A percentile compares a stretch with the other conserved stretches of the same genome.
Conservation (phyloP, 164 flowering plant genomes). For the Vitis rupestris region DNA sequence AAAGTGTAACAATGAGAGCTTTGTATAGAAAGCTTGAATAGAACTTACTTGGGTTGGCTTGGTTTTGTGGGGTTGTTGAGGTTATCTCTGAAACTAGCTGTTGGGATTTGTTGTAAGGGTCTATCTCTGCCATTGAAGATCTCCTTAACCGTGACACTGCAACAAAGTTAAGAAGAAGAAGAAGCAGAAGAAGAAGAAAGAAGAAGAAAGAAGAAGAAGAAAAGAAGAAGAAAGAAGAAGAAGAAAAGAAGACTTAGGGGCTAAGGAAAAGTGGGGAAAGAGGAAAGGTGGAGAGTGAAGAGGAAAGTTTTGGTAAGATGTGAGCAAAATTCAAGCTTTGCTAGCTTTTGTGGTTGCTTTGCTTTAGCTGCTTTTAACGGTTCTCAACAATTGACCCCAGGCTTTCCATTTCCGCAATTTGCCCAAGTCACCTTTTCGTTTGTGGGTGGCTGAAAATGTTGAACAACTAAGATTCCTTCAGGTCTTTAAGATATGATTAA, state of each 20-base stretch:
- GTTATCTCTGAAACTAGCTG: constrained; percentile 17
- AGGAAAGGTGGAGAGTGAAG: constrained; percentile 18
- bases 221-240: constrained; percentile 11
- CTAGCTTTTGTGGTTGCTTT: not conserved
- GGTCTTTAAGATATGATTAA: too few species aligned
- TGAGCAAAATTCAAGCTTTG: constrained; percentile 24
- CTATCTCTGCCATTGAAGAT: constrained; percentile 49
- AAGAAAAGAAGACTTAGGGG: constrained; percentile 42
- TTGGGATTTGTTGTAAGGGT: constrained; percentile 22
- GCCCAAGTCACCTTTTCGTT: not conserved
- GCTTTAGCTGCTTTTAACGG: constrained; percentile 4
- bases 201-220: not conserved
- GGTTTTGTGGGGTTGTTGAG: constrained; percentile 13
- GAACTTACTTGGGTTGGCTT: constrained; percentile 42
- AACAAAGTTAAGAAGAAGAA: constrained; percentile 3
- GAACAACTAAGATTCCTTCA: too few species aligned
- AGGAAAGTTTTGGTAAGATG: constrained; percentile 28
- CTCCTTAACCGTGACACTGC: too few species aligned
- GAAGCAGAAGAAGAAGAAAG: constrained; percentile 7
- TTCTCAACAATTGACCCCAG: not conserved
- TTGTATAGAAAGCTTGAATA: constrained; percentile 42
- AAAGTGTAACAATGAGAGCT: constrained; percentile 29
- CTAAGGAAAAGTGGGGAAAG: constrained; percentile 44
- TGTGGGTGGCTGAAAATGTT: too few species aligned
- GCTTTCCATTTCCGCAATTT: not conserved